A percentile compares a stretch with the other conserved stretches of the same genome.
These are phyloP conservation scores for Posidonia australis DNA, from an alignment of 106 monocot genomes.

Conservation along the genomic window DNA sequence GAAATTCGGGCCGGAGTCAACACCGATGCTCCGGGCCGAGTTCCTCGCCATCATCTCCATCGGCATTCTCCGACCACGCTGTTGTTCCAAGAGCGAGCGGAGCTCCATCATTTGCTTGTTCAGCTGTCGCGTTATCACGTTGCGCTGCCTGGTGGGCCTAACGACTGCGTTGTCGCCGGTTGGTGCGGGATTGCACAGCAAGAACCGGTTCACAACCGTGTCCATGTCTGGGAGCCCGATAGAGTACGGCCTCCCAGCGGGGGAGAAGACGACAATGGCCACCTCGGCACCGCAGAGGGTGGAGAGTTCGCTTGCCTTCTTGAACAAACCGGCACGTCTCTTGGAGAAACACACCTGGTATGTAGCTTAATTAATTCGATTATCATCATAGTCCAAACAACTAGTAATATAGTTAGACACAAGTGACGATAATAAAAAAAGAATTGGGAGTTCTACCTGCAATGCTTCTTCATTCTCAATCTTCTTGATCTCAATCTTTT, in stretches of 20 bases:
- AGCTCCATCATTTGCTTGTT: background rate
- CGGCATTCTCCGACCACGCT: background rate
- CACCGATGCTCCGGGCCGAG: background rate
- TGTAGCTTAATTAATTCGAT: too few species aligned
- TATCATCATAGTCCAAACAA: too few species aligned
- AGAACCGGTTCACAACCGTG: conserved; percentile 2
- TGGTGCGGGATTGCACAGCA: background rate
- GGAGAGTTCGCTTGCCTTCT: conserved; percentile 7
- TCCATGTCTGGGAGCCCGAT: background rate
- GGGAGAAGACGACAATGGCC: conserved; percentile 10
- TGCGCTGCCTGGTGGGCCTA: background rate
- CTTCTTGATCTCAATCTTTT: background rate
- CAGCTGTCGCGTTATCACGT: background rate
- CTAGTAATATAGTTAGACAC: too few species aligned
- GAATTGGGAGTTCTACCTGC: background rate
- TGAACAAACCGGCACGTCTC: conserved; percentile 10
- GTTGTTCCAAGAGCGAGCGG: background rate
- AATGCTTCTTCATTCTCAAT: background rate
- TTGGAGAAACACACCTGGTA: conserved; percentile 6
- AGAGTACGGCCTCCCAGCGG: conserved; percentile 9
- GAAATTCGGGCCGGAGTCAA: too few species aligned
- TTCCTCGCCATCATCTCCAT: background rate
- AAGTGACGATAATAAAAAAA: too few species aligned
- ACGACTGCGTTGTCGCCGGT: background rate
- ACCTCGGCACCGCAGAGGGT: conserved; percentile 5